Percentiles rank a stretch among this genome's conserved stretches.
Conservation (phyloP, 2,329 filamentous ascomycete genomes). For the Chaetomium globosum region DNA sequence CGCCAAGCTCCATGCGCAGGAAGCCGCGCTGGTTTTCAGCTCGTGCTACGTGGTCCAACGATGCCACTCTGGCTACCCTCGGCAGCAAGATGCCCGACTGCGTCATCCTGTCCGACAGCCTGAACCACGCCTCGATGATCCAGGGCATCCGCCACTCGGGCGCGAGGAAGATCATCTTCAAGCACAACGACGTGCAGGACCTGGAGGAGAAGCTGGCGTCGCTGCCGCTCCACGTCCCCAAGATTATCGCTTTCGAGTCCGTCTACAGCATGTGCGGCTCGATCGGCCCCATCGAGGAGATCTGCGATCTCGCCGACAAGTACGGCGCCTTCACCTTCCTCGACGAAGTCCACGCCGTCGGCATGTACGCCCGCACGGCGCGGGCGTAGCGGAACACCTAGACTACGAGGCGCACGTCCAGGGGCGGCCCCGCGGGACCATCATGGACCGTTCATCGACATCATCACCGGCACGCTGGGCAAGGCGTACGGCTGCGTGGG, state of each 20-base stretch:
- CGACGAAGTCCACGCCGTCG: constrained; percentile 97
- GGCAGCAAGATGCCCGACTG: constrained; percentile 95
- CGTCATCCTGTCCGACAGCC: constrained; percentile 94
- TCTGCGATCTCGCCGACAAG: constrained; percentile 94
- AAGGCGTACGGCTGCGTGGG: constrained; percentile 98
- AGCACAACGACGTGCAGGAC: constrained; percentile 94
- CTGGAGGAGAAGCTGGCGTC: constrained; percentile 90
- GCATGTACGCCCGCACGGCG: constrained; percentile 96
- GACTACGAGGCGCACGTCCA: constrained; percentile 85
- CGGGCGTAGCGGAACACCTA: constrained; percentile 94
- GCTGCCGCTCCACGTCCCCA: constrained; percentile 80
- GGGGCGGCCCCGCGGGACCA: constrained; percentile 74
- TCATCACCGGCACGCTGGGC: constrained; percentile 94
- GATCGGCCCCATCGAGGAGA: constrained; percentile 91
- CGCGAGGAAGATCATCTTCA: constrained; percentile 96
- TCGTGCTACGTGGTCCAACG: constrained; percentile 98
- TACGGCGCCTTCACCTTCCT: constrained; percentile 97
- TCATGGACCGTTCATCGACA: constrained; percentile 97
- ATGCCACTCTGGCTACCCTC: constrained; percentile 93
- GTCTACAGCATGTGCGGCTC: constrained; percentile 99
- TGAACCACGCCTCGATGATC: constrained; percentile 99
- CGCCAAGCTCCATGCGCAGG: constrained; percentile 87
- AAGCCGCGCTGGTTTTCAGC: constrained; percentile 89
- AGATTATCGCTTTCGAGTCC: constrained; percentile 98
- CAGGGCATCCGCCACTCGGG: constrained; percentile 97